Percentiles rank a stretch among this genome's conserved stretches.
These are phyloP conservation scores for Talaromyces borbonicus DNA, from an alignment of 495 filamentous ascomycete species.

Conservation along the genomic window DNA sequence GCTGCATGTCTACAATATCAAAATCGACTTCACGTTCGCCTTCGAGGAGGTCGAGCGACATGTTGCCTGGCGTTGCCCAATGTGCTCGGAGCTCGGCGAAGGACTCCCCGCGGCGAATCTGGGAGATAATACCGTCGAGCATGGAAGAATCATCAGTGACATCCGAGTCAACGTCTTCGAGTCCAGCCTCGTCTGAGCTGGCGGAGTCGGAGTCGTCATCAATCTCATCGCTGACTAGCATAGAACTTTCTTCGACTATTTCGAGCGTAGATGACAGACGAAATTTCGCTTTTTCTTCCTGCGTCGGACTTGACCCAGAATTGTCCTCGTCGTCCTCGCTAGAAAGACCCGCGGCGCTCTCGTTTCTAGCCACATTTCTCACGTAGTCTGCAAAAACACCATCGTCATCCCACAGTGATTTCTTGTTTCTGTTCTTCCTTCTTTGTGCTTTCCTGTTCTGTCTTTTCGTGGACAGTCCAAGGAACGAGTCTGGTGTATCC, in stretches of 20 bases:
- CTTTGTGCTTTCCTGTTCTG: not conserved
- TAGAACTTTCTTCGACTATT: not conserved
- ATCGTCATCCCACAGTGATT: constrained; percentile 20
- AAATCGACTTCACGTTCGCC: constrained; percentile 59
- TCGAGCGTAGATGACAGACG: not conserved
- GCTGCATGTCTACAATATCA: constrained; percentile 74
- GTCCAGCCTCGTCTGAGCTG: not conserved
- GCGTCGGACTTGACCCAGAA: not conserved
- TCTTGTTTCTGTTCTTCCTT: constrained; percentile 7
- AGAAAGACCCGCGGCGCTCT: not conserved
- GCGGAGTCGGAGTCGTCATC: not conserved
- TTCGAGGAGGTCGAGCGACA: constrained; percentile 56
- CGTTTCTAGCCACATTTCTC: constrained; percentile 47
- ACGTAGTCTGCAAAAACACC: constrained; percentile 67
- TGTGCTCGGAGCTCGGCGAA: not conserved
- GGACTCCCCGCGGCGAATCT: not conserved
- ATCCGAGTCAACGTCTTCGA: not conserved
- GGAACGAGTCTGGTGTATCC: not conserved
- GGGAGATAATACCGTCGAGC: constrained; percentile 2
- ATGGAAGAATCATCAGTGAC: not conserved
- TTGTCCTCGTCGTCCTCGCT: not conserved
- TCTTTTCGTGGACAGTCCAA: not conserved
- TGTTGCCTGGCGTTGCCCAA: constrained; percentile 4
- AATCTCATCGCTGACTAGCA: not conserved
- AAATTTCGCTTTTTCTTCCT: not conserved